Percentiles rank a stretch among this genome's conserved stretches.
phyloP scores from a whole-genome alignment of 495 filamentous ascomycete species.

The Chaetomium fimeti region DNA sequence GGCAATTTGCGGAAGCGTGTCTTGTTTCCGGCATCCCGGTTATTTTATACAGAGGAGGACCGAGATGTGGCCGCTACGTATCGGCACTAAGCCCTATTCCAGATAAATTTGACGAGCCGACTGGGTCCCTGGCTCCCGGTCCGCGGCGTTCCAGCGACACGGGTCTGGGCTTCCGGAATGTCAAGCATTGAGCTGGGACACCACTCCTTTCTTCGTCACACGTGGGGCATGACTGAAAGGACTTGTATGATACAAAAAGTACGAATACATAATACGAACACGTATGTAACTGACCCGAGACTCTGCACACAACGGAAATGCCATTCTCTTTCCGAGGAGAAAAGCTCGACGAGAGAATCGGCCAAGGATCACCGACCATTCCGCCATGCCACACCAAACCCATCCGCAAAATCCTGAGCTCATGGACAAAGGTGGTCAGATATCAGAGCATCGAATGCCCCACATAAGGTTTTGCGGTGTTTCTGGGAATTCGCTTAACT shows the following conservation, averaged over 20 bases:
- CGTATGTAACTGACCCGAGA: too few species aligned
- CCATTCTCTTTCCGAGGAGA: too few species aligned
- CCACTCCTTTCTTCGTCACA: background rate
- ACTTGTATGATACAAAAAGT: background rate
- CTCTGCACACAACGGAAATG: too few species aligned
- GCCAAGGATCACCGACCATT: background rate
- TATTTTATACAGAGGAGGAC: background rate
- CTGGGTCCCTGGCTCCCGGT: slow-evolving; percentile 11
- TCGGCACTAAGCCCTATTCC: slow-evolving; percentile 47
- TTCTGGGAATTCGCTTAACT: slow-evolving; percentile 44
- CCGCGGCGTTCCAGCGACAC: slow-evolving; percentile 9
- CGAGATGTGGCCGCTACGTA: slow-evolving; percentile 18
- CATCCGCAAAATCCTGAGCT: background rate
- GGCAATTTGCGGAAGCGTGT: background rate
- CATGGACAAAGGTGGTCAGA: background rate
- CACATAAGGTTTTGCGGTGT: background rate
- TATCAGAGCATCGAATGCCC: slow-evolving; percentile 10
- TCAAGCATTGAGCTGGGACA: background rate
- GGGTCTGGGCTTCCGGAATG: slow-evolving; percentile 5
- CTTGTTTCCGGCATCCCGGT: slow-evolving; percentile 5
- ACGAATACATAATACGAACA: too few species aligned
- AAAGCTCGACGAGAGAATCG: too few species aligned
- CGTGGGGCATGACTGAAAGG: background rate
- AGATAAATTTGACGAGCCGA: slow-evolving; percentile 47
- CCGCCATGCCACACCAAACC: background rate